phyloP scores from a whole-genome alignment of 2,329 filamentous ascomycete species.

The Xylaria sp. region DNA sequence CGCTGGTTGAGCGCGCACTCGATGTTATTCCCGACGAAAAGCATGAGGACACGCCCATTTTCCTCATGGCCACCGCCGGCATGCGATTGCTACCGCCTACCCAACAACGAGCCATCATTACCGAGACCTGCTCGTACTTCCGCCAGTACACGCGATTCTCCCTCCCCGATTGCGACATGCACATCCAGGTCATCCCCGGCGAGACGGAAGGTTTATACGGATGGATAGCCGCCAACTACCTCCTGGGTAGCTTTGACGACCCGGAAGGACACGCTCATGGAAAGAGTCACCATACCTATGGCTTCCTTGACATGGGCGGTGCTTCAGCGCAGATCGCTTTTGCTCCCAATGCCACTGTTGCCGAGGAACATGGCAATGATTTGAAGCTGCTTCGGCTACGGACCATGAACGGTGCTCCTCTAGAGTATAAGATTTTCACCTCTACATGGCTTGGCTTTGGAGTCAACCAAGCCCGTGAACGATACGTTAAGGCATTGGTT shows the following conservation, averaged over 20 bases:
- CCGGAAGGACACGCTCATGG: conserved; percentile 77
- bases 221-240: conserved; percentile 96
- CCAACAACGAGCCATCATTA: conserved; percentile 73
- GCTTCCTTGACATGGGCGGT: conserved; percentile 97
- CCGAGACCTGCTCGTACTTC: conserved; percentile 82
- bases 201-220: conserved; percentile 96
- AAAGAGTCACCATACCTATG: conserved; percentile 90
- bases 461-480: conserved; percentile 86
- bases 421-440: conserved; percentile 90
- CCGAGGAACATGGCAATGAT: conserved; percentile 85
- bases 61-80: conserved; percentile 92
- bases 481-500: conserved; percentile 79
- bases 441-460: conserved; percentile 97
- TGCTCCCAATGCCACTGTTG: conserved; percentile 89
- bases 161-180: conserved; percentile 84
- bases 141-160: conserved; percentile 76
- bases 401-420: conserved; percentile 73
- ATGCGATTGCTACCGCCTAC: conserved; percentile 81
- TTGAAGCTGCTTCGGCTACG: conserved; percentile 84
- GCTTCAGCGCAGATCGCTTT: conserved; percentile 98
- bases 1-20: conserved; percentile 80
- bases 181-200: conserved; percentile 92
- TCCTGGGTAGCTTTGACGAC: conserved; percentile 86
- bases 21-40: conserved; percentile 75
- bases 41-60: conserved; percentile 84